Evolutionary conservation across 169 alveolate species (phyloP).

Genomic region (Plasmodium inui): DNA sequence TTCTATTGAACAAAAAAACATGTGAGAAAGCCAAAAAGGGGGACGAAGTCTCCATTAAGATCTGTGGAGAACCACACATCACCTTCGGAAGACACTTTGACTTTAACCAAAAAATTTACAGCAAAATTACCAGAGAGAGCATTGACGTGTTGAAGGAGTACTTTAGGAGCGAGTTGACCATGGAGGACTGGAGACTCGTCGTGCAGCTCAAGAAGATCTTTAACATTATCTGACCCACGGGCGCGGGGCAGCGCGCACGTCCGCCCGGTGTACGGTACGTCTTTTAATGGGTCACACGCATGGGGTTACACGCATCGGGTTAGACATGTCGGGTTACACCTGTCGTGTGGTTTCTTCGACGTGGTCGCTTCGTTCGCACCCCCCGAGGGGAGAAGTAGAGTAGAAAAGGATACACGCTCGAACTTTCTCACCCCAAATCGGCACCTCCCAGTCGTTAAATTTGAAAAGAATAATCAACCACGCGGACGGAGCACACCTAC

Average conservation of each 20-base stretch:
- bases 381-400: too few relatives aligned
- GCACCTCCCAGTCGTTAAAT: too few relatives aligned
- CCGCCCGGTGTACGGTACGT: not conserved
- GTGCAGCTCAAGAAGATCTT: conserved; percentile 89
- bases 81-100: conserved; percentile 97
- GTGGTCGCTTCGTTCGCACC: too few relatives aligned
- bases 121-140: conserved; percentile 94
- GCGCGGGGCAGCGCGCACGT: not conserved
- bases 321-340: too few relatives aligned
- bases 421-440: too few relatives aligned
- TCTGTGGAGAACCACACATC: conserved; percentile 91
- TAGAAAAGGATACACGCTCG: too few relatives aligned
- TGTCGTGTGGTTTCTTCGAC: not conserved
- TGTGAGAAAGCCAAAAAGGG: conserved; percentile 94
- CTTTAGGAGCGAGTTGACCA: conserved; percentile 94
- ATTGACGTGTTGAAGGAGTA: conserved; percentile 95
- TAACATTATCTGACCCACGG: conserved; percentile 78
- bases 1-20: conserved; percentile 94
- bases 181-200: conserved; percentile 96
- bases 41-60: conserved; percentile 91
- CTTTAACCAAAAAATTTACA: conserved; percentile 87
- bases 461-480: too few relatives aligned
- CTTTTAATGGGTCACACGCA: not conserved
- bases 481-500: not conserved
- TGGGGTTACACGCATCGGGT: too few relatives aligned